Conservation (phyloP, 1,284 basidiomycete species). For the Leucoagaricus sp. region DNA sequence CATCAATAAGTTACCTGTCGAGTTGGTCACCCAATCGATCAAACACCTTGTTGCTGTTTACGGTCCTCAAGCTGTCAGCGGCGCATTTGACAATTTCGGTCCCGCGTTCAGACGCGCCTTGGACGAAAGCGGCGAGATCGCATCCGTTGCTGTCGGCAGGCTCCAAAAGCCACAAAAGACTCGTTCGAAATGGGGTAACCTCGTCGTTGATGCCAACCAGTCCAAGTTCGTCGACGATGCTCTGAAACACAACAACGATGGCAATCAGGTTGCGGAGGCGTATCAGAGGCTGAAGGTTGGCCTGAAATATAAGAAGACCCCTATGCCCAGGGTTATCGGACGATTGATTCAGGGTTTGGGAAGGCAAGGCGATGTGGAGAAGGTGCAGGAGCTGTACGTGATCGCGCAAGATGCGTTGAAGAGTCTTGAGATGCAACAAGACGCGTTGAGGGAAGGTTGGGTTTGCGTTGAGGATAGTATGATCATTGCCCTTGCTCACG, state of each 20-base stretch:
- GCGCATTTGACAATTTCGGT: conserved; percentile 26
- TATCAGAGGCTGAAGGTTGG: conserved; percentile 31
- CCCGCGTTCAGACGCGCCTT: conserved; percentile 28
- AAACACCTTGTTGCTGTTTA: conserved; percentile 22
- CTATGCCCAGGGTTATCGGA: conserved; percentile 61
- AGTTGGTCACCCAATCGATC: conserved; percentile 23
- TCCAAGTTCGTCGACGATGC: conserved; percentile 22
- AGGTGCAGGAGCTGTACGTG: conserved; percentile 70
- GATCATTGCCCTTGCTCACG: conserved; percentile 83
- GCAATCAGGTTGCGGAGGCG: conserved; percentile 28
- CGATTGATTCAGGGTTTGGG: conserved; percentile 72
- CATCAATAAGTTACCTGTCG: background rate
- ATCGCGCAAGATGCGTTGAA: conserved; percentile 66
- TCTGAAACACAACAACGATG: conserved; percentile 32
- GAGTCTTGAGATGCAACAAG: conserved; percentile 44
- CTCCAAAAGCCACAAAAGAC: background rate
- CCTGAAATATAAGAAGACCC: conserved; percentile 27
- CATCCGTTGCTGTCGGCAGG: background rate
- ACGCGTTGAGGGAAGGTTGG: conserved; percentile 66
- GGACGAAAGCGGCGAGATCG: conserved; percentile 19
- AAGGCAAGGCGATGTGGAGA: conserved; percentile 58
- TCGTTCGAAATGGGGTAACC: background rate
- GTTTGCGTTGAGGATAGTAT: conserved; percentile 83
- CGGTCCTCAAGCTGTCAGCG: conserved; percentile 23
- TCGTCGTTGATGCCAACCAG: conserved; percentile 11